Evolutionary conservation across 116 monocot species (phyloP).

Genomic region (Trichopus zeylanicus): DNA sequence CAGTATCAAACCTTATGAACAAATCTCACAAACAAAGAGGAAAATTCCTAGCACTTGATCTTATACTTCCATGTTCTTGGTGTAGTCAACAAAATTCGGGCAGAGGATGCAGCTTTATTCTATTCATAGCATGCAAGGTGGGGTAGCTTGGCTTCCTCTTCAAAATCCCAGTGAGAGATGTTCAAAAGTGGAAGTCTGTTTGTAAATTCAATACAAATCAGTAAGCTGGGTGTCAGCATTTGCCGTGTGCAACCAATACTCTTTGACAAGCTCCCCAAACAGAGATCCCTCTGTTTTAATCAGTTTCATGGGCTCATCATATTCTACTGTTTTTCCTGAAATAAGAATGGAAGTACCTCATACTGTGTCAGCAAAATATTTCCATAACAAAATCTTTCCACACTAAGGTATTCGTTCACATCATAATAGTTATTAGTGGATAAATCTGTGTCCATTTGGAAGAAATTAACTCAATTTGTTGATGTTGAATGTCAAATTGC

Average conservation of each 20-base stretch:
- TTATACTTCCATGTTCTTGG: background rate
- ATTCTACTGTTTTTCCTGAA: conserved; percentile 64
- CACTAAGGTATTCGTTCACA: no score
- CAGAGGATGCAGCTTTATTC: background rate
- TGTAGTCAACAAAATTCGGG: background rate
- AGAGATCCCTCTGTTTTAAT: conserved; percentile 61
- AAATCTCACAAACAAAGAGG: background rate
- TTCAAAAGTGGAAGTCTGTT: background rate
- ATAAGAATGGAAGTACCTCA: background rate
- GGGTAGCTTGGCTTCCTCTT: background rate
- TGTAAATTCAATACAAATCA: background rate
- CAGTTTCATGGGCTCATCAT: conserved; percentile 57
- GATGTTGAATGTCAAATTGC: no score
- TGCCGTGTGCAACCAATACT: conserved; percentile 64
- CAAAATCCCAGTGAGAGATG: background rate
- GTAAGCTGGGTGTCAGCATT: conserved; percentile 6
- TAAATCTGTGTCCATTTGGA: no score
- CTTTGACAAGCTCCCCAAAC: conserved; percentile 62
- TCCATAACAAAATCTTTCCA: no score
- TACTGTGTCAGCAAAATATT: no score
- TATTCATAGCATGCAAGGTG: conserved; percentile 1
- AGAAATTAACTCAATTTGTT: no score
- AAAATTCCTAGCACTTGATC: background rate
- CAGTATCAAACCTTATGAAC: background rate
- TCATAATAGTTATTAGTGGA: no score